Base-by-base conservation (phyloP, 805 yeast species). In the Cyberlindnera meyerae region DNA sequence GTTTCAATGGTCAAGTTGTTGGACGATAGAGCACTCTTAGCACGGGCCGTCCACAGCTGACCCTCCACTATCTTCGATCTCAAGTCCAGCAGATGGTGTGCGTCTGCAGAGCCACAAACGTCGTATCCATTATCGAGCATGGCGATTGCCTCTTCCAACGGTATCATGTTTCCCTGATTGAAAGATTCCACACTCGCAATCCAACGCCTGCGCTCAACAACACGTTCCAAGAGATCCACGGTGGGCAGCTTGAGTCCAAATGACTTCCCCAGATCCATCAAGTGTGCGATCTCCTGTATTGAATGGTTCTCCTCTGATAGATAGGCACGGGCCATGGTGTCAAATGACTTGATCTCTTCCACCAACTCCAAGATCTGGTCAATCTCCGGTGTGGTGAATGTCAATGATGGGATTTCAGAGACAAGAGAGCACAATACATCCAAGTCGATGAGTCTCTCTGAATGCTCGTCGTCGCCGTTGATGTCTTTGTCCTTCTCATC, bases 201-300 rank as follows among this genome's bases (percentile, higher is more conserved):
- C 77, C 79, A 73, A 14, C 47, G 47, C 29, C 58, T 47, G 40
- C 69, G 61, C 21, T 58, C 46, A 9, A 65, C 55, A 4, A 70
- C 50, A 22, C 60, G 55, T 32, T 63, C 67, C 32, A 73, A 55
- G 14, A 62, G 38, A 17, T 65, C 66, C 11, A 65, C 52, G 5
- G 79, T 69, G 3, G 75, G 71, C 12, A 82, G 54, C 6, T 63
- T 67, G 26, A 83, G 55, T 4, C 83, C 83, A 50, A 80, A 73
- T 3, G 78, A 67, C 39, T 66, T 63, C 2, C 89, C 90, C 25
- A 75, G 55, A 29, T 66, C 70, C 17, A 79, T 70, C 53, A 81
- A 54, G 27, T 73, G 77, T 25, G 65, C 59, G 33, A 76, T 66
- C 18, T 79, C 82, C 12, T 62, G 65, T 7, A 63, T 35, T 0